Conservation (phyloP, 352 stramenopile species). For the Thalassiosira pacifica region DNA sequence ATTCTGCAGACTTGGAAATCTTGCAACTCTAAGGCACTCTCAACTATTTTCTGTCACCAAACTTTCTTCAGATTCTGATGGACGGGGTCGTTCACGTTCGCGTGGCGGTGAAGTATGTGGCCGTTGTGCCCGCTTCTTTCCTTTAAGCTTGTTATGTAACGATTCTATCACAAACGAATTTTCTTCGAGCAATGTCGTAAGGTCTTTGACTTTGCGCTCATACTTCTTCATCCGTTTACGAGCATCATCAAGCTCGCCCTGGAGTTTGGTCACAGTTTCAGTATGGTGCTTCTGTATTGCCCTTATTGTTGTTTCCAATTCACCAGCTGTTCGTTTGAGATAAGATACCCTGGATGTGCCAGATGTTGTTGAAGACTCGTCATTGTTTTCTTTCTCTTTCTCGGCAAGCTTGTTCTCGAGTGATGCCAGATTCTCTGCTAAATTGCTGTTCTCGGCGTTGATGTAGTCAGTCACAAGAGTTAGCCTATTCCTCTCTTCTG, state of each 20-base stretch:
- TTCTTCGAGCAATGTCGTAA: conserved; percentile 48
- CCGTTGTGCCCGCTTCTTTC: conserved; percentile 26
- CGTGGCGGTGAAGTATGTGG: no score
- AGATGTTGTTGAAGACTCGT: conserved; percentile 41
- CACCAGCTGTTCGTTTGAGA: conserved; percentile 55
- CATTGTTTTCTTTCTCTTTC: conserved; percentile 29
- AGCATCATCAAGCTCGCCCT: conserved; percentile 54
- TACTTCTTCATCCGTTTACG: conserved; percentile 59
- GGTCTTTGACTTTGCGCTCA: conserved; percentile 57
- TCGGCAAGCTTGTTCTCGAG: conserved; percentile 28
- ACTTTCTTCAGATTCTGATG: neutral
- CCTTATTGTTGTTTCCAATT: conserved; percentile 56
- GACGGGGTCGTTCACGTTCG: neutral
- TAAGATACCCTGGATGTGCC: conserved; percentile 20
- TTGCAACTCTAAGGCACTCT: neutral
- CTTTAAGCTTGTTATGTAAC: conserved; percentile 50
- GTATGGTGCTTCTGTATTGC: conserved; percentile 66
- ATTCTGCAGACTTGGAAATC: no score
- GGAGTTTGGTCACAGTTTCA: conserved; percentile 45
- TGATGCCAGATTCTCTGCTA: conserved; percentile 36
- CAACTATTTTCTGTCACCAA: conserved; percentile 1
- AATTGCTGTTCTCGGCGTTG: conserved; percentile 14
- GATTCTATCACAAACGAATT: conserved; percentile 46
- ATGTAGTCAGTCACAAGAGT: conserved; percentile 26
- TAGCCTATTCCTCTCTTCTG: conserved; percentile 20